Evolutionary conservation across 169 alveolate species (phyloP).

Genomic region (Eimeria necatrix): DNA sequence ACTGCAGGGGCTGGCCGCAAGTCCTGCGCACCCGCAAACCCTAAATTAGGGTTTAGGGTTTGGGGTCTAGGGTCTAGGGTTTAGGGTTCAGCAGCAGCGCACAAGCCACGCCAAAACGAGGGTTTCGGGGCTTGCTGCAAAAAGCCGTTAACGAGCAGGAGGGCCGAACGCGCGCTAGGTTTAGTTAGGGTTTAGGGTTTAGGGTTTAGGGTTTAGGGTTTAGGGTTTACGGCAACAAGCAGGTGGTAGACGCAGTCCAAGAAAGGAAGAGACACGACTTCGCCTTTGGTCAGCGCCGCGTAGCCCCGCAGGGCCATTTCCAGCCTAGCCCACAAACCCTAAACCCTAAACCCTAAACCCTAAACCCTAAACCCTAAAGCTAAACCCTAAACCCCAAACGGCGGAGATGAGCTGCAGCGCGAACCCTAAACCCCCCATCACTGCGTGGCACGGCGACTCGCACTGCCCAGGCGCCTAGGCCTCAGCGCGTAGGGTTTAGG

Average conservation of each 20-base stretch:
- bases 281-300: constrained; percentile 93
- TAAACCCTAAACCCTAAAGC: neutral
- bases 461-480: neutral
- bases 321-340: too few species aligned
- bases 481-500: neutral
- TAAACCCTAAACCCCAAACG: too few species aligned
- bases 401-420: too few species aligned
- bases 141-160: too few species aligned
- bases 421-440: neutral
- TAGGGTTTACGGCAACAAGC: constrained; percentile 88
- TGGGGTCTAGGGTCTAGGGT: neutral
- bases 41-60: neutral
- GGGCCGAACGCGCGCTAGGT: too few species aligned
- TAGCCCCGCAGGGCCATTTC: constrained; percentile 84
- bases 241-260: constrained; percentile 87
- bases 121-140: too few species aligned
- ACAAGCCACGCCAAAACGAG: too few species aligned
- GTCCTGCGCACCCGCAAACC: constrained; percentile 48
- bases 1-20: constrained; percentile 92
- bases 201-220: too few species aligned
- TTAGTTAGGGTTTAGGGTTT: too few species aligned
- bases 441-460: neutral
- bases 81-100: too few species aligned
- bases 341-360: neutral
- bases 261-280: constrained; percentile 89